Evolutionary conservation across 1,139 yeast genomes (phyloP).

Genomic region (Yamadazyma spencermartinsiae): DNA sequence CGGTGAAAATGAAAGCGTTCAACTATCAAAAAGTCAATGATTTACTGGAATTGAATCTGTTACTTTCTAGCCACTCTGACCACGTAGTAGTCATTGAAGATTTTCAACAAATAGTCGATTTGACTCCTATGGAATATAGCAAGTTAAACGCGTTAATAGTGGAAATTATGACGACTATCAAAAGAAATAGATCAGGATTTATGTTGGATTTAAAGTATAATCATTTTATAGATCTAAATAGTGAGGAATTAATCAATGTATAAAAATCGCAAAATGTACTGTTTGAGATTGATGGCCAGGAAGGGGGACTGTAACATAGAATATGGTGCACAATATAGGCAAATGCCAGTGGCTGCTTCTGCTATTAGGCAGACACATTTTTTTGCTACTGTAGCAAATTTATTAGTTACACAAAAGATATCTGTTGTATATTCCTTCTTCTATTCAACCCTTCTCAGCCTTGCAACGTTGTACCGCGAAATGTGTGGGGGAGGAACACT

Average conservation of each 20-base stretch:
- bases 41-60: slow-evolving; percentile 8
- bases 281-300: neutral
- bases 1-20: slow-evolving; percentile 16
- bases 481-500: too few species aligned
- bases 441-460: too few species aligned
- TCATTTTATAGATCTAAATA: slow-evolving; percentile 12
- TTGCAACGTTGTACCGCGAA: too few species aligned
- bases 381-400: too few species aligned
- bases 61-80: slow-evolving; percentile 1
- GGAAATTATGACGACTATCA: slow-evolving; percentile 13
- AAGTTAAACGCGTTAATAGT: slow-evolving; percentile 15
- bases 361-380: too few species aligned
- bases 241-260: slow-evolving; percentile 5
- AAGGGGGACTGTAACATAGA: neutral
- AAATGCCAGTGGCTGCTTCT: too few species aligned
- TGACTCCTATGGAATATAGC: slow-evolving; percentile 11
- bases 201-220: slow-evolving; percentile 11
- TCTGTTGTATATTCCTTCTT: too few species aligned
- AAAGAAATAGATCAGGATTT: slow-evolving; percentile 4
- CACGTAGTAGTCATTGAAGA: slow-evolving; percentile 15
- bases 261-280: neutral
- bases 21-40: slow-evolving; percentile 16
- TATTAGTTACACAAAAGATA: too few species aligned
- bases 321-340: too few species aligned
- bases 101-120: slow-evolving; percentile 13